A percentile compares a stretch with the other conserved stretches of the same genome.
Evolutionary conservation across 768 basidiomycete species (phyloP).

Genomic region (Coprinellus micaceus): DNA sequence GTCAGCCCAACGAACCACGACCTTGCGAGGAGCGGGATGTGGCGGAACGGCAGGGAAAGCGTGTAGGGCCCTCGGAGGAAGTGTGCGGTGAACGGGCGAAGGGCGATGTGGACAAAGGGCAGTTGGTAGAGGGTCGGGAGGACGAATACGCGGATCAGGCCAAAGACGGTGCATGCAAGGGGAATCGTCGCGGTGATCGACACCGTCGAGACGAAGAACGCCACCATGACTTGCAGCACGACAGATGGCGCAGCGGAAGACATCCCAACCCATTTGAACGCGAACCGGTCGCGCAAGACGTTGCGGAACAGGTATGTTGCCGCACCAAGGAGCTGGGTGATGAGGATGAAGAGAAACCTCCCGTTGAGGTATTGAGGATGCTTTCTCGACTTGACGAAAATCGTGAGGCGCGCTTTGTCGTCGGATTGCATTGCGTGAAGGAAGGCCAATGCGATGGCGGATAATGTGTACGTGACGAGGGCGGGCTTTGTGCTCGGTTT

Average conservation of each 20-base stretch:
- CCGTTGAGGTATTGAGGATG: slow-evolving; percentile 75
- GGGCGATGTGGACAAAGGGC: slow-evolving; percentile 45
- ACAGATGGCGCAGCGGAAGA: slow-evolving; percentile 11
- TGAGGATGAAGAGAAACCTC: slow-evolving; percentile 54
- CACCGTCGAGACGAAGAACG: slow-evolving; percentile 37
- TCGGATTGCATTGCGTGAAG: slow-evolving; percentile 41
- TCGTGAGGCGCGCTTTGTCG: slow-evolving; percentile 37
- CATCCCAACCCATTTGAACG: slow-evolving; percentile 38
- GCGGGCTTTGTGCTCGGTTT: slow-evolving; percentile 45
- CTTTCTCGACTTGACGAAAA: slow-evolving; percentile 67
- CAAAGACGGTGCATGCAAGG: slow-evolving; percentile 44
- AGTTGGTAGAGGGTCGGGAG: slow-evolving; percentile 53
- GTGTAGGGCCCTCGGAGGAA: slow-evolving; percentile 59
- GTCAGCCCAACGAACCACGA: slow-evolving; percentile 49
- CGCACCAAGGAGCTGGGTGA: slow-evolving; percentile 49
- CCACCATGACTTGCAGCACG: slow-evolving; percentile 20
- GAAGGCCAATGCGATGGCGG: slow-evolving; percentile 39
- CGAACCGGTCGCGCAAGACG: slow-evolving; percentile 60
- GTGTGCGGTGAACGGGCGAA: slow-evolving; percentile 63
- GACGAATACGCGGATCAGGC: slow-evolving; percentile 37
- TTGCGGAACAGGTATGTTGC: slow-evolving; percentile 50
- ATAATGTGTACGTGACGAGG: slow-evolving; percentile 43
- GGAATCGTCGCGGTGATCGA: slow-evolving; percentile 37
- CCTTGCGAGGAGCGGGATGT: slow-evolving; percentile 42
- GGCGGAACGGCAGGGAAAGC: slow-evolving; percentile 43